Percentiles rank a stretch among this genome's conserved stretches.
These are phyloP conservation scores for Penicillium diatomitis DNA, from an alignment of 495 filamentous ascomycete genomes.

Conservation along the genomic window DNA sequence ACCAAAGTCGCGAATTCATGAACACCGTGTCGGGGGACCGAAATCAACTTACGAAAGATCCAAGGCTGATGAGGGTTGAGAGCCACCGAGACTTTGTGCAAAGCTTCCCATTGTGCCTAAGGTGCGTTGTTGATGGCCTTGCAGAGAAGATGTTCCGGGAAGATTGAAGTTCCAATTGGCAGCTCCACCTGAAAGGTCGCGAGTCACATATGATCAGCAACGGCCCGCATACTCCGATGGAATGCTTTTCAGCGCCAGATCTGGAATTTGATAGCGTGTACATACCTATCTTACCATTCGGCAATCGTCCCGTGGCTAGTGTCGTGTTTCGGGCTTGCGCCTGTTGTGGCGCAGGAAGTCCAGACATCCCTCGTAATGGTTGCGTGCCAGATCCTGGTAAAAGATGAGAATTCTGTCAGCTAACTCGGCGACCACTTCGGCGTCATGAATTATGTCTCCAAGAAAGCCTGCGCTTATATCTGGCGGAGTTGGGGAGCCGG, in stretches of 20 bases:
- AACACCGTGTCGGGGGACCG: too few relatives aligned
- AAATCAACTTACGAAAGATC: constrained; percentile 66
- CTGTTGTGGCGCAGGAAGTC: constrained; percentile 58
- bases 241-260: background rate
- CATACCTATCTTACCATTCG: constrained; percentile 66
- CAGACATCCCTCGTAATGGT: constrained; percentile 60
- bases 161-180: constrained; percentile 69
- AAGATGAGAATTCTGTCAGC: constrained; percentile 7
- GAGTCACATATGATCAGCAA: constrained; percentile 27
- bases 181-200: constrained; percentile 46
- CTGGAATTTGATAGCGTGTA: constrained; percentile 1
- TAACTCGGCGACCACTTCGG: constrained; percentile 16
- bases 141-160: constrained; percentile 53
- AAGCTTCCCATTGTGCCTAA: constrained; percentile 59
- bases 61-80: constrained; percentile 64
- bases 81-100: constrained; percentile 71
- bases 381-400: constrained; percentile 55
- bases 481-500: too few relatives aligned
- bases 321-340: constrained; percentile 50
- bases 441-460: constrained; percentile 14
- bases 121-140: constrained; percentile 52
- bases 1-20: too few relatives aligned
- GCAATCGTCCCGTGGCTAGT: constrained; percentile 57
- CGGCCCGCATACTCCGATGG: constrained; percentile 2
- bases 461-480: too few relatives aligned